Evolutionary conservation across 306 rosid species (phyloP).

Genomic region (Vicia faba): DNA sequence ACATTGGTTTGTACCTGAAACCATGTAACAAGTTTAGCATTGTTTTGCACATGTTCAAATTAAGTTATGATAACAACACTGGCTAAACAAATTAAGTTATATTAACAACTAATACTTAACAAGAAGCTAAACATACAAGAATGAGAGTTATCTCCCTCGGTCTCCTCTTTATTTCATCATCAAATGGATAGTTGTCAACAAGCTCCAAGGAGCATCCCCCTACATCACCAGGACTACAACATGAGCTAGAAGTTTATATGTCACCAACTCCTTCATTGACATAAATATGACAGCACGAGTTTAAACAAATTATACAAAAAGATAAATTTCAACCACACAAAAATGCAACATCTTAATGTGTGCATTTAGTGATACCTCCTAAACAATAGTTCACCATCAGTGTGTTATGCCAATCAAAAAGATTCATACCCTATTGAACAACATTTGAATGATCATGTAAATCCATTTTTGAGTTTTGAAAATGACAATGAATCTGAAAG

Average conservation of each 20-base stretch:
- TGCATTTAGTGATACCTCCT: constrained; percentile 46
- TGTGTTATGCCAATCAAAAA: constrained; percentile 61
- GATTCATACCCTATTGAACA: constrained; percentile 63
- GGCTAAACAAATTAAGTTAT: too few relatives aligned
- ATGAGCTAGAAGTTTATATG: constrained; percentile 55
- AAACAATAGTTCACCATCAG: constrained; percentile 50
- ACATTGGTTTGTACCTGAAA: too few relatives aligned
- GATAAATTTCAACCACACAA: constrained; percentile 7
- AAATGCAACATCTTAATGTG: constrained; percentile 15
- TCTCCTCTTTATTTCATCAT: constrained; percentile 62
- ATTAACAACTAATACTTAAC: too few relatives aligned
- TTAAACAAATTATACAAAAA: constrained; percentile 25
- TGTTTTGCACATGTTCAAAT: too few relatives aligned
- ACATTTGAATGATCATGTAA: constrained; percentile 62
- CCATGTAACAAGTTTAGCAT: too few relatives aligned
- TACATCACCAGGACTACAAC: constrained; percentile 56
- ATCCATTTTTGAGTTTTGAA: constrained; percentile 49
- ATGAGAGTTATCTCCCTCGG: constrained; percentile 61
- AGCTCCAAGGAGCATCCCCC: constrained; percentile 46
- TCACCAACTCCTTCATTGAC: constrained; percentile 43
- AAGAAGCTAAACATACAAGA: constrained; percentile 50
- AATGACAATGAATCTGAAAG: constrained; percentile 22
- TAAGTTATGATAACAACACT: too few relatives aligned
- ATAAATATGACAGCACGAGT: constrained; percentile 37
- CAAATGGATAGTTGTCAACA: constrained; percentile 49